A percentile compares a stretch with the other conserved stretches of the same genome.
These are phyloP conservation scores for Tuber aestivum DNA, from an alignment of 495 filamentous ascomycete species.

Conservation along the genomic window DNA sequence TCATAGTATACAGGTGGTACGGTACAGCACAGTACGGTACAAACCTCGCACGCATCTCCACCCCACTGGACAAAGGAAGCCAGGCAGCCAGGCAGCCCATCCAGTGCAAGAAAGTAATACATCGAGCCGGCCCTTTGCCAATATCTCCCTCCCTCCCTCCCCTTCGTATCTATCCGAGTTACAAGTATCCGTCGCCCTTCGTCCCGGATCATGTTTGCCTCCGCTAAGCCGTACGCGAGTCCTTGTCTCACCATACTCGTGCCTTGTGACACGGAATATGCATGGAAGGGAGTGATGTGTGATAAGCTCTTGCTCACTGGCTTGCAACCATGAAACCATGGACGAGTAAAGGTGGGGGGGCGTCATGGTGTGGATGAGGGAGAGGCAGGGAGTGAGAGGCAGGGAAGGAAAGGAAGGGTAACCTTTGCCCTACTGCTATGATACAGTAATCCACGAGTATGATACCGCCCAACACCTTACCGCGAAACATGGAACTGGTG, in stretches of 20 bases:
- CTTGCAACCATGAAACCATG: no score
- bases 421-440: background rate
- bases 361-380: no score
- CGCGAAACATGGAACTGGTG: background rate
- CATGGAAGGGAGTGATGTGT: background rate
- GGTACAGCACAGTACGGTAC: background rate
- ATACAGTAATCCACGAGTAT: no score
- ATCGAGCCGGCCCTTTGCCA: background rate
- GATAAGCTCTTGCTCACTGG: no score
- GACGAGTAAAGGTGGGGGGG: no score
- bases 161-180: background rate
- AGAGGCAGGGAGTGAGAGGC: no score
- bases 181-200: background rate
- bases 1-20: no score
- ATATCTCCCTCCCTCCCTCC: background rate
- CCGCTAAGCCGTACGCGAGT: background rate
- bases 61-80: background rate
- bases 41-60: slow-evolving; percentile 2
- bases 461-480: no score
- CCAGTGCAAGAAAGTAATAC: background rate
- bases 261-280: background rate
- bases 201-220: background rate
- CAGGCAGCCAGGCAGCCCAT: background rate
- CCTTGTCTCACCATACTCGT: background rate
- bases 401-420: background rate